These are phyloP conservation scores for Apocynum venetum DNA, from an alignment of 257 asterid genomes.

Conservation along the genomic window DNA sequence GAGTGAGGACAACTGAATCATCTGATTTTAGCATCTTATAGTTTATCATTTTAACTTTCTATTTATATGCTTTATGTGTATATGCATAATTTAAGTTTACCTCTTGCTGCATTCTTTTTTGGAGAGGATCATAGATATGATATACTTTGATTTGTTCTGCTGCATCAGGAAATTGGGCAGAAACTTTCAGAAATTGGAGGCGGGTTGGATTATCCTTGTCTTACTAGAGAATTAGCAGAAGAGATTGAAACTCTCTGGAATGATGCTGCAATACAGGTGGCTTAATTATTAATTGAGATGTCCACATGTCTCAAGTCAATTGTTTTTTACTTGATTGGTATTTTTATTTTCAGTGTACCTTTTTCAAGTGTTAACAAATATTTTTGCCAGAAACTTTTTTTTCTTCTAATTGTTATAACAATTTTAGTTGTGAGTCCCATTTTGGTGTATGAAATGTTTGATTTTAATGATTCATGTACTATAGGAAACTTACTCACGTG, in stretches of 20 bases:
- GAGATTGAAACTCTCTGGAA: slow-evolving; percentile 84
- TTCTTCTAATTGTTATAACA: not conserved
- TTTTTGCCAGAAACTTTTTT: not conserved
- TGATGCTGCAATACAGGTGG: slow-evolving; percentile 88
- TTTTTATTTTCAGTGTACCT: not conserved
- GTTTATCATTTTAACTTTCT: not conserved
- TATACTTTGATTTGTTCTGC: slow-evolving; percentile 7
- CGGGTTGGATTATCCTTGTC: slow-evolving; percentile 67
- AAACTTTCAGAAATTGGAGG: slow-evolving; percentile 85
- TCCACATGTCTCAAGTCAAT: slow-evolving; percentile 4
- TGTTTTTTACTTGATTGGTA: not conserved
- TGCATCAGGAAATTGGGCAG: slow-evolving; percentile 76
- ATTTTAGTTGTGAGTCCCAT: not conserved
- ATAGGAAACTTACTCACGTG: slow-evolving; percentile 77
- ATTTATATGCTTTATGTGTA: no score
- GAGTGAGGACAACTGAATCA: not conserved
- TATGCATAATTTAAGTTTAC: not conserved
- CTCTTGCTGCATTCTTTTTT: not conserved
- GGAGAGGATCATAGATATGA: not conserved
- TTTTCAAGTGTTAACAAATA: not conserved
- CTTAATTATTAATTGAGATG: slow-evolving; percentile 9
- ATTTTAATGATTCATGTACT: slow-evolving; percentile 24
- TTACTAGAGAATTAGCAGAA: slow-evolving; percentile 64
- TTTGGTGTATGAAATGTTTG: slow-evolving; percentile 17
- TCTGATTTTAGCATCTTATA: not conserved